Evolutionary conservation across 257 asterid genomes (phyloP).

Genomic region (Nicotiana knightiana): DNA sequence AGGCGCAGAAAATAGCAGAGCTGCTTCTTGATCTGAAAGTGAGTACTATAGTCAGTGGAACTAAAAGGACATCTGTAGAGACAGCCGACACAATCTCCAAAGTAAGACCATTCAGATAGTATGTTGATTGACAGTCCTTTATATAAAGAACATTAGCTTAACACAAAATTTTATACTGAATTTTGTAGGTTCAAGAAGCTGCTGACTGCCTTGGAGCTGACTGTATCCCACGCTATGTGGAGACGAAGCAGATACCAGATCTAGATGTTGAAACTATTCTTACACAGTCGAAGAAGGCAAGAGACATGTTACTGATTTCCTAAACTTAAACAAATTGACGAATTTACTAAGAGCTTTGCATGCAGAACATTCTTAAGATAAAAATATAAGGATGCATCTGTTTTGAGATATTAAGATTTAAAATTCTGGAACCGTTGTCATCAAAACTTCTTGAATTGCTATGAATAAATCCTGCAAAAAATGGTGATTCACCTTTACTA

Average conservation of each 20-base stretch:
- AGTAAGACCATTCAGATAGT: slow-evolving; percentile 33
- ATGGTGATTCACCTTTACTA: neutral
- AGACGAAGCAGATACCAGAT: slow-evolving; percentile 45
- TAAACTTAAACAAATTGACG: neutral
- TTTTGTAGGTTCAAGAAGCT: slow-evolving; percentile 82
- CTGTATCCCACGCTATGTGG: slow-evolving; percentile 64
- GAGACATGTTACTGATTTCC: slow-evolving; percentile 12
- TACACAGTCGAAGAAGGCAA: slow-evolving; percentile 48
- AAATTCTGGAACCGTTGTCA: neutral
- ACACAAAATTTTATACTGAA: slow-evolving; percentile 2
- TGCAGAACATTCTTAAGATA: neutral
- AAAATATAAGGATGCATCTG: neutral
- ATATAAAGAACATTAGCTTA: neutral
- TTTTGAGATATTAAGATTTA: neutral
- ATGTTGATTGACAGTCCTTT: neutral
- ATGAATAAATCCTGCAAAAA: neutral
- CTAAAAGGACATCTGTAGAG: slow-evolving; percentile 55
- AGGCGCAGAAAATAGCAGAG: slow-evolving; percentile 95
- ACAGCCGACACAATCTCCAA: slow-evolving; percentile 69
- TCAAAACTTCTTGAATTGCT: neutral
- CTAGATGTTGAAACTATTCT: slow-evolving; percentile 59
- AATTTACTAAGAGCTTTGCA: neutral
- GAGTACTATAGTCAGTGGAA: slow-evolving; percentile 56
- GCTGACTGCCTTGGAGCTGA: slow-evolving; percentile 92
- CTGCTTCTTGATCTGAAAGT: slow-evolving; percentile 77